Evolutionary conservation across 139 green algal species (phyloP).

Genomic region (Diplosphaera chodatii): DNA sequence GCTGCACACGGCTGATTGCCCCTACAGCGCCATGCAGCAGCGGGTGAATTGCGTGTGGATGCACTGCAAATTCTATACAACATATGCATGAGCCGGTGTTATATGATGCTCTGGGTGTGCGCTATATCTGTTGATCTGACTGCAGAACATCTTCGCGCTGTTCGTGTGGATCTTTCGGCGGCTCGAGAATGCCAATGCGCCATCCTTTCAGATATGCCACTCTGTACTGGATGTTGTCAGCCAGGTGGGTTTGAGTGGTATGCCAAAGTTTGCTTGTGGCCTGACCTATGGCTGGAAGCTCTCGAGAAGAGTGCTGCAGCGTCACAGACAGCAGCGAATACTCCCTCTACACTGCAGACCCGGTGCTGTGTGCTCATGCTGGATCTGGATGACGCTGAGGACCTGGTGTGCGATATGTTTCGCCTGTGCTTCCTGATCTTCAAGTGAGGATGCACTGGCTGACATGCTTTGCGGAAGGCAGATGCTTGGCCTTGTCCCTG

Average conservation of each 20-base stretch:
- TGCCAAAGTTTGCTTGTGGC: too few relatives aligned
- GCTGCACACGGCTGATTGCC: slow-evolving; percentile 53
- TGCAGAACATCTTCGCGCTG: slow-evolving; percentile 49
- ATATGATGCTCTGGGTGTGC: too few relatives aligned
- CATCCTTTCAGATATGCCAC: slow-evolving; percentile 45
- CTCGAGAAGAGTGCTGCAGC: too few relatives aligned
- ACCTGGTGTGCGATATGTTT: slow-evolving; percentile 36
- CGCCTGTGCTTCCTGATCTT: slow-evolving; percentile 35
- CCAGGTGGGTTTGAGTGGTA: slow-evolving; percentile 24
- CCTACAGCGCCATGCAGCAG: slow-evolving; percentile 43
- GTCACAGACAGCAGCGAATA: too few relatives aligned
- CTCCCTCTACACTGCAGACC: slow-evolving; percentile 21
- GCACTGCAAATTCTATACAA: too few relatives aligned
- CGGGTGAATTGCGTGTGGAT: slow-evolving; percentile 11
- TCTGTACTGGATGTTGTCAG: slow-evolving; percentile 43
- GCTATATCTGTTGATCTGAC: too few relatives aligned
- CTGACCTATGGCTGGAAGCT: too few relatives aligned
- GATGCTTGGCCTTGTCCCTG: too few relatives aligned
- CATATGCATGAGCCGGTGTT: too few relatives aligned
- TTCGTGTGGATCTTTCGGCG: slow-evolving; percentile 38
- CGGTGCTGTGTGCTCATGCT: slow-evolving; percentile 56
- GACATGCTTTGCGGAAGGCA: neutral
- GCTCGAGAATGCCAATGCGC: slow-evolving; percentile 33
- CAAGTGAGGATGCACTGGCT: slow-evolving; percentile 40
- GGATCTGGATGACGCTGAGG: slow-evolving; percentile 39